Evolutionary conservation across 176 grass and related monocot genomes (phyloP), one percentile per base, ranked within the genome.

Genomic region (Rhipidocladum racemiflorum): DNA sequence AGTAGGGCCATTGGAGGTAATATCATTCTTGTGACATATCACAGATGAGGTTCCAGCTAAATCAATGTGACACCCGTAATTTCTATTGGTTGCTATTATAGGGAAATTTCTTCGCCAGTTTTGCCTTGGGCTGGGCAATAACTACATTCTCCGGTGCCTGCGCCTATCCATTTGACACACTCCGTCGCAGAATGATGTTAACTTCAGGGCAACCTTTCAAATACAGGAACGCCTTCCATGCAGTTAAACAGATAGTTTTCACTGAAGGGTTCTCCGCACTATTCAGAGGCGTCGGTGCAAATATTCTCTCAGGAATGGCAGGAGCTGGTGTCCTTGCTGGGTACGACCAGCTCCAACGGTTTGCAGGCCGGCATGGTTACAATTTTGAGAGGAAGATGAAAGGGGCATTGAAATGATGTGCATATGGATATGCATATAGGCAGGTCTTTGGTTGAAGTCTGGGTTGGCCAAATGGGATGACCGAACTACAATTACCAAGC

Each of bases 171-270:
- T 98, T 98, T 4, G 95, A 98, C 61, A 98, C 95, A 21, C 83
- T 98, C 65, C 92, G 92, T 15, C 77, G 95, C 63, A 93, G 95
- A 76, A 98, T 98, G 95, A 95, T 98, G 95, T 64, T 98, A 38
- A 95, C 95, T 39, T 93, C 95, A 24, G 84, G 87, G 42, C 82
- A 98, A 10, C 84, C 90, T 21, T 86, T 81, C 76, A 98, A 98
- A 81, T 98, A 98, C 76, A 74, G 62, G 45, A 93, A 65, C 0
- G 85, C 87, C 56, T 78, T 90, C 29, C 95, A 95, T 87, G 95
- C 95, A 50, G 27, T 88, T 38, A 88, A 81, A 83, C 88, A 87
- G 12, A 95, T 98, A 62, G 81, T 95, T 18, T 70, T 54, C 55
- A 86, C 64, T 0, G 92, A 98, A 89, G 90, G 95, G 74, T 89